phyloP scores from a whole-genome alignment of 805 yeast species.

The Saturnispora halmiae region DNA sequence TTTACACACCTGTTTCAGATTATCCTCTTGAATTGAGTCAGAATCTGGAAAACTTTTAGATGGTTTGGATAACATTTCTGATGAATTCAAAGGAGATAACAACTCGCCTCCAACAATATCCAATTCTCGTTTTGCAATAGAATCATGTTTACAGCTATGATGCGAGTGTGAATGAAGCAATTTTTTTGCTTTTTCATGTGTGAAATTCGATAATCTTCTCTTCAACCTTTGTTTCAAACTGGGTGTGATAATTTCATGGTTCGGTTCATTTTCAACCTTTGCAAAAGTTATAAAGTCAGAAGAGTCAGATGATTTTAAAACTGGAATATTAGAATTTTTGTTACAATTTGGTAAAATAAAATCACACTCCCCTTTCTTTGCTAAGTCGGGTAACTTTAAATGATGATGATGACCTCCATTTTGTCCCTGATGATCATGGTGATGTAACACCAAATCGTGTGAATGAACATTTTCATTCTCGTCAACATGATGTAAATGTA shows the following conservation, averaged over 20 bases:
- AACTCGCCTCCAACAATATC: too few relatives aligned
- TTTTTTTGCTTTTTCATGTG: neutral
- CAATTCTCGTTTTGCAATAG: too few relatives aligned
- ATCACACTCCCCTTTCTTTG: slow-evolving; percentile 24
- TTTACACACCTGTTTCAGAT: slow-evolving; percentile 34
- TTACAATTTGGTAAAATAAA: slow-evolving; percentile 23
- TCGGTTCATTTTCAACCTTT: slow-evolving; percentile 1
- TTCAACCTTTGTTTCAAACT: slow-evolving; percentile 1
- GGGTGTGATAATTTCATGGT: neutral
- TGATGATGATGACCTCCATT: slow-evolving; percentile 23
- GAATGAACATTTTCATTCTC: slow-evolving; percentile 10
- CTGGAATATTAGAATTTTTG: neutral
- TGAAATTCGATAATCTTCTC: slow-evolving; percentile 1
- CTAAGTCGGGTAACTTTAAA: slow-evolving; percentile 24
- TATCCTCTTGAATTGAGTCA: slow-evolving; percentile 17
- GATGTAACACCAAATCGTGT: slow-evolving; percentile 16
- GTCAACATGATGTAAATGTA: slow-evolving; percentile 15
- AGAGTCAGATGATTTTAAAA: neutral
- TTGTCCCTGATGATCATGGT: slow-evolving; percentile 10
- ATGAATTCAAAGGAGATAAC: too few relatives aligned
- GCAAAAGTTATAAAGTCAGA: slow-evolving; percentile 13
- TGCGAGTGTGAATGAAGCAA: neutral
- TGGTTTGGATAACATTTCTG: neutral
- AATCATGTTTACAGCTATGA: neutral
- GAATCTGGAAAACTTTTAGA: neutral